Evolutionary conservation across 176 grass and related monocot genomes (phyloP), one percentile per base, ranked within the genome.

Genomic region (Carex myosuroides): DNA sequence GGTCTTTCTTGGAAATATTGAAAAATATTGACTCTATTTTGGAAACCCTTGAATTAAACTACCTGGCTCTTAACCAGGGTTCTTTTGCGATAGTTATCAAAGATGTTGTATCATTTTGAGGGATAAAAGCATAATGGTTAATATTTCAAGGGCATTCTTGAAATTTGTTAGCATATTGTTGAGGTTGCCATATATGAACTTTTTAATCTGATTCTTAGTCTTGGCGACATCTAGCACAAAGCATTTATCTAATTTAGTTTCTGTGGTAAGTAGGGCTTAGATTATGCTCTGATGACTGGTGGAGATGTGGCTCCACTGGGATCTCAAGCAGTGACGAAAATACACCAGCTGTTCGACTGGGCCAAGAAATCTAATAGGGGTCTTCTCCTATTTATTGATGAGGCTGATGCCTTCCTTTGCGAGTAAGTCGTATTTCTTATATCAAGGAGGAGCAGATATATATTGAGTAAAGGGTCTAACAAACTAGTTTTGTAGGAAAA

Each of bases 341-440:
- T 98, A 88, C 96, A 98, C 87, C 93, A 98, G 82, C 84, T 98
- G 65, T 98, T 98, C 86, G 96, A 98, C 78, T 98, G 96, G 96
- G 92, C 89, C 32, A 98, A 95, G 91, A 98, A 98, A 95, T 95
- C 96, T 32, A 90, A 92, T 65, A 87, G 88, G 81, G 96, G 96
- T 80, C 88, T 98, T 66, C 93, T 98, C 39, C 88, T 98, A 64
- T 98, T 98, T 84, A 93, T 98, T 71, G 96, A 98, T 74, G 96
- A 98, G 88, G 96, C 93, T 8, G 92, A 98, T 81, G 96, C 96
- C 78, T 98, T 98, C 84, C 91, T 98, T 82, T 98, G 96, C 54
- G 96, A 98, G 96, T 98, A 95, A 95, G 96, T 98, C 67, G 70
- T 41, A 50, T 76, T 48, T 2, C 13, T 30, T 37, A 21, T n/a